These are phyloP conservation scores for Tulasnella sp. DNA, from an alignment of 768 basidiomycete genomes.

Conservation along the genomic window DNA sequence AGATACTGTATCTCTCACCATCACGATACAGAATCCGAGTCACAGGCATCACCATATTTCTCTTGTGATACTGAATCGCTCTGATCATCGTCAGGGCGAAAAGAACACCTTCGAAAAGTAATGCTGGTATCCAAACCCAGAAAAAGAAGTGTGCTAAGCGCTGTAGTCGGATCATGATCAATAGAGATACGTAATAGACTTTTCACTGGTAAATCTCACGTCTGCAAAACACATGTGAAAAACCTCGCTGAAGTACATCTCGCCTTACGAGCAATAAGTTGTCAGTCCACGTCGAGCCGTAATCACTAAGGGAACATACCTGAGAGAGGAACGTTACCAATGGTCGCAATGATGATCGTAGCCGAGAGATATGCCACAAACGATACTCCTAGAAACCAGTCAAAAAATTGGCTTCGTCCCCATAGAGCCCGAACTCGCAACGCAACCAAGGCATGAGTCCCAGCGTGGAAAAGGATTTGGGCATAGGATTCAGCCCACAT, in stretches of 20 bases:
- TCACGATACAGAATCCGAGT: slow-evolving; percentile 9
- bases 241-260: no score
- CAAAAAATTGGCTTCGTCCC: background rate
- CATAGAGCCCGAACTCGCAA: slow-evolving; percentile 9
- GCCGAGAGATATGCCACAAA: background rate
- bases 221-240: slow-evolving; percentile 7
- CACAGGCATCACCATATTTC: slow-evolving; percentile 3
- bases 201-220: slow-evolving; percentile 3
- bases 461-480: slow-evolving; percentile 2
- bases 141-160: background rate
- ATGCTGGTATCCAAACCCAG: slow-evolving; percentile 8
- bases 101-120: slow-evolving; percentile 2
- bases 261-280: no score
- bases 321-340: background rate
- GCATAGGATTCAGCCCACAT: background rate
- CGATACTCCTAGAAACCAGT: background rate
- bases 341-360: background rate
- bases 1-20: background rate
- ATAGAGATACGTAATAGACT: background rate
- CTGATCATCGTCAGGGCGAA: slow-evolving; percentile 4
- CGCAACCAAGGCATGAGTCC: slow-evolving; percentile 5
- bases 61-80: background rate
- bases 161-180: background rate
- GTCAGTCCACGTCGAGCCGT: no score
- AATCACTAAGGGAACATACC: no score